These are phyloP conservation scores for Circinella minor DNA, from an alignment of 371 early-diverging fungal genomes.

Conservation along the genomic window DNA sequence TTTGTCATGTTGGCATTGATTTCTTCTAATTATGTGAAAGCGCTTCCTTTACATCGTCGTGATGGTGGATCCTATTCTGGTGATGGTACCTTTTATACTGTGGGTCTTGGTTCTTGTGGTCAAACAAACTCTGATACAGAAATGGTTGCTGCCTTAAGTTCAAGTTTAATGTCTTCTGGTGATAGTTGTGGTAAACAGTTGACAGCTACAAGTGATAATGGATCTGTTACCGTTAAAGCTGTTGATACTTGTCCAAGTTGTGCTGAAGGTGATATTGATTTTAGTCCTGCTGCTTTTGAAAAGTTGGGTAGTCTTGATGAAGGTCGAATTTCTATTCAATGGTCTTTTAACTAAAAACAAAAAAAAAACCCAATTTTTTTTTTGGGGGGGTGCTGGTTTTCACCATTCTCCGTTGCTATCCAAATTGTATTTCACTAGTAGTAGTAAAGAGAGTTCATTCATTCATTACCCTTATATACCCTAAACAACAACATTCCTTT, in stretches of 20 bases:
- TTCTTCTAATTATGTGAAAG: background rate
- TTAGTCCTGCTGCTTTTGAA: conserved; percentile 52
- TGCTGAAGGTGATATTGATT: conserved; percentile 41
- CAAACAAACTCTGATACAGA: conserved; percentile 23
- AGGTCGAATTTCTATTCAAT: conserved; percentile 48
- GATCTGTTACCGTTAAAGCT: conserved; percentile 48
- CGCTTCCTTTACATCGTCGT: conserved; percentile 27
- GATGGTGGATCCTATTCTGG: conserved; percentile 30
- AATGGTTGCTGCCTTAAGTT: conserved; percentile 43
- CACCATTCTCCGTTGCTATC: too few relatives aligned
- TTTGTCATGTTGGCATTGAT: conserved; percentile 3
- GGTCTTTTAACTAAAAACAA: conserved; percentile 28
- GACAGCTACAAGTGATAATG: conserved; percentile 32
- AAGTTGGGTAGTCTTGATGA: conserved; percentile 33
- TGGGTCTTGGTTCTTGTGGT: conserved; percentile 55
- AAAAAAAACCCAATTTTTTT: too few relatives aligned
- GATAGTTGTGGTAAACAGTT: conserved; percentile 50
- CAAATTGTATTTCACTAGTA: too few relatives aligned
- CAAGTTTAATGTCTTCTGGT: conserved; percentile 26
- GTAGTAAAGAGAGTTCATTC: too few relatives aligned
- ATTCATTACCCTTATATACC: too few relatives aligned
- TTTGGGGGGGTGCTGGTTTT: too few relatives aligned
- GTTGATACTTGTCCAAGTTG: conserved; percentile 62
- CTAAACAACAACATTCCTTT: too few relatives aligned
- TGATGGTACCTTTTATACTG: conserved; percentile 40